A percentile compares a stretch with the other conserved stretches of the same genome.
Evolutionary conservation across 2,329 filamentous ascomycete genomes (phyloP).

Genomic region (Arthrinium puccinioides): DNA sequence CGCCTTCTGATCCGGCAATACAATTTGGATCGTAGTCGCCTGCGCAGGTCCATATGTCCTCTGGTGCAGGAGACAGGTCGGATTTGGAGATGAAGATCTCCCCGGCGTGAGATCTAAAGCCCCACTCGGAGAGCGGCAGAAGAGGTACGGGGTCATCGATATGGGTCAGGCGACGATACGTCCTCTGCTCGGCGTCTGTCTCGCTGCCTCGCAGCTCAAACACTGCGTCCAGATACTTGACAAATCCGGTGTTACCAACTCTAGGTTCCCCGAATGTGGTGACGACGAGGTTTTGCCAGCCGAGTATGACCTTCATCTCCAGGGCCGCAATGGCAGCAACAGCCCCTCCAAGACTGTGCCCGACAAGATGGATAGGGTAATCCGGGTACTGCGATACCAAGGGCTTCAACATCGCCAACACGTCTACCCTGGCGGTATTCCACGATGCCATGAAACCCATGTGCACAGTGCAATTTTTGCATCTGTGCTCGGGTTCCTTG

Average conservation of each 20-base stretch:
- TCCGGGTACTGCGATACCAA: slow-evolving; percentile 56
- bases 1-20: slow-evolving; percentile 52
- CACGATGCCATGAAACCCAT: slow-evolving; percentile 84
- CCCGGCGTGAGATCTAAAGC: slow-evolving; percentile 75
- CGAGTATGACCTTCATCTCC: slow-evolving; percentile 66
- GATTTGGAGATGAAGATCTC: slow-evolving; percentile 79
- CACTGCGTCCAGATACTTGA: slow-evolving; percentile 44
- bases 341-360: slow-evolving; percentile 88
- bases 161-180: slow-evolving; percentile 78
- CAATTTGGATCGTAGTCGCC: slow-evolving; percentile 68
- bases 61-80: slow-evolving; percentile 57
- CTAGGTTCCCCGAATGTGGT: slow-evolving; percentile 92
- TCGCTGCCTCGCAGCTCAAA: slow-evolving; percentile 33
- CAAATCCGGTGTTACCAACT: slow-evolving; percentile 51
- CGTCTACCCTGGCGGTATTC: slow-evolving; percentile 61
- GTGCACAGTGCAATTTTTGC: slow-evolving; percentile 86
- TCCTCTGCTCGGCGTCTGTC: slow-evolving; percentile 23
- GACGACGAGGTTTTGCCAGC: slow-evolving; percentile 64
- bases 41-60: slow-evolving; percentile 63
- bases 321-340: slow-evolving; percentile 82
- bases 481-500: slow-evolving; percentile 44
- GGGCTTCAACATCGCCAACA: slow-evolving; percentile 60
- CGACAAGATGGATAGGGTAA: slow-evolving; percentile 72
- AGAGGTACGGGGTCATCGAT: slow-evolving; percentile 81
- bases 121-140: slow-evolving; percentile 81